phyloP scores from a whole-genome alignment of 2,329 filamentous ascomycete genomes.

The Aspergillus cejpii region DNA sequence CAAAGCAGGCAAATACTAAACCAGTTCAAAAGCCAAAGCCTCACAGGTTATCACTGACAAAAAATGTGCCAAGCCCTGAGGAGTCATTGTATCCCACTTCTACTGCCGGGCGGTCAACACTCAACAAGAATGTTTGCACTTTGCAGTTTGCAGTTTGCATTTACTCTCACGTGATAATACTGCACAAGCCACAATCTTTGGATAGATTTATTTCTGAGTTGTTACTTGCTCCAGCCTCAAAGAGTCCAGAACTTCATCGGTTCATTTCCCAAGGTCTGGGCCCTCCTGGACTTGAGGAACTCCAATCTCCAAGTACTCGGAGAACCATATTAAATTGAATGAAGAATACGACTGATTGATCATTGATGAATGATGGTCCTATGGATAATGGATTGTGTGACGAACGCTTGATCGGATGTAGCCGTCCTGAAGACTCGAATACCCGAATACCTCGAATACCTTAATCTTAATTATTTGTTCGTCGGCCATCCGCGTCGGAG shows the following conservation, averaged over 20 bases:
- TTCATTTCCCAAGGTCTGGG: slow-evolving; percentile 27
- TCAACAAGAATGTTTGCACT: slow-evolving; percentile 16
- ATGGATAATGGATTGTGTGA: neutral
- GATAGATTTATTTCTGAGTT: too few species aligned
- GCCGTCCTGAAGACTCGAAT: too few species aligned
- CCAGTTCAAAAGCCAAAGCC: too few species aligned
- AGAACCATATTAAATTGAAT: slow-evolving; percentile 18
- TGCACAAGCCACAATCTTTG: too few species aligned
- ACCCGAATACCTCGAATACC: too few species aligned
- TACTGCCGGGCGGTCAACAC: slow-evolving; percentile 1
- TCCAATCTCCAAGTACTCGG: slow-evolving; percentile 14
- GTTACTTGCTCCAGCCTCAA: slow-evolving; percentile 12
- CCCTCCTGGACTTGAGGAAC: slow-evolving; percentile 22
- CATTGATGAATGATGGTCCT: neutral
- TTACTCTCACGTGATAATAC: slow-evolving; percentile 1
- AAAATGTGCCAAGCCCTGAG: slow-evolving; percentile 28
- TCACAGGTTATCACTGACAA: slow-evolving; percentile 20
- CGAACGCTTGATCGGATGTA: neutral
- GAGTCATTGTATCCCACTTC: slow-evolving; percentile 20
- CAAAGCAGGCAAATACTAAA: too few species aligned
- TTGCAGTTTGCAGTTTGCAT: slow-evolving; percentile 11
- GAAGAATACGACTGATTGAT: neutral
- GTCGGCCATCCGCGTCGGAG: too few species aligned
- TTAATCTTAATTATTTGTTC: too few species aligned
- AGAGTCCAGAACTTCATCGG: slow-evolving; percentile 25